Conservation (phyloP, 2,329 filamentous ascomycete species). For the Camillea tinctor region DNA sequence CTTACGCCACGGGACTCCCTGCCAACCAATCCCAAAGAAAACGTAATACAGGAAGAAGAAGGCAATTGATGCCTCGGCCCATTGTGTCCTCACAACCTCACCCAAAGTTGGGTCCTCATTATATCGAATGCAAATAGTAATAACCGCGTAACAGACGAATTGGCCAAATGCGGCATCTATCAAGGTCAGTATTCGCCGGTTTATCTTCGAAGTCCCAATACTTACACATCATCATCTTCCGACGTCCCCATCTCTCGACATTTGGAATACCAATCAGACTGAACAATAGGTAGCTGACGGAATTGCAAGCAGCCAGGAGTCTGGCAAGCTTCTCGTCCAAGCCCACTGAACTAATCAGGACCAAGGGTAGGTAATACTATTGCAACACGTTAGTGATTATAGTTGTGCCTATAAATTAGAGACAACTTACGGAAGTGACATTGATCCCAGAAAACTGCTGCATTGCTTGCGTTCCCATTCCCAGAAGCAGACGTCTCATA, state of each 20-base stretch:
- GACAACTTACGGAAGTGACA: constrained; percentile 13
- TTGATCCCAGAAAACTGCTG: constrained; percentile 23
- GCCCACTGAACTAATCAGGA: constrained; percentile 52
- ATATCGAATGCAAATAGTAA: constrained; percentile 20
- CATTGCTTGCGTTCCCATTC: constrained; percentile 22
- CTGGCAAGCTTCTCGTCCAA: constrained; percentile 48
- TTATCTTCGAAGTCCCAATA: neutral
- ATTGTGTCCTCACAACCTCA: constrained; percentile 5
- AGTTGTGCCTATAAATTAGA: constrained; percentile 8
- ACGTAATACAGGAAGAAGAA: constrained; percentile 34
- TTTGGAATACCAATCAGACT: constrained; percentile 27
- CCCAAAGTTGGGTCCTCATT: constrained; percentile 8
- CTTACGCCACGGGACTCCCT: constrained; percentile 25
- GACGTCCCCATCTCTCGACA: constrained; percentile 45
- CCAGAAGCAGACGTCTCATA: constrained; percentile 8
- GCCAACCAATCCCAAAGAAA: constrained; percentile 27
- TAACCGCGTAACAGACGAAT: constrained; percentile 45
- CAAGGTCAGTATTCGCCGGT: neutral
- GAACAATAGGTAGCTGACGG: constrained; percentile 31
- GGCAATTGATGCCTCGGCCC: constrained; percentile 19
- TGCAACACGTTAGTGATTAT: neutral
- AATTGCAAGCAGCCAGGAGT: constrained; percentile 50
- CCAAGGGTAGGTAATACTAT: constrained; percentile 42
- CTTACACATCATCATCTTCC: constrained; percentile 56
- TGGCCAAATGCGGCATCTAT: constrained; percentile 47